Evolutionary conservation across 1,284 basidiomycete species (phyloP), one percentile per base, ranked within the genome.

Genomic region (Testicularia cyperi): DNA sequence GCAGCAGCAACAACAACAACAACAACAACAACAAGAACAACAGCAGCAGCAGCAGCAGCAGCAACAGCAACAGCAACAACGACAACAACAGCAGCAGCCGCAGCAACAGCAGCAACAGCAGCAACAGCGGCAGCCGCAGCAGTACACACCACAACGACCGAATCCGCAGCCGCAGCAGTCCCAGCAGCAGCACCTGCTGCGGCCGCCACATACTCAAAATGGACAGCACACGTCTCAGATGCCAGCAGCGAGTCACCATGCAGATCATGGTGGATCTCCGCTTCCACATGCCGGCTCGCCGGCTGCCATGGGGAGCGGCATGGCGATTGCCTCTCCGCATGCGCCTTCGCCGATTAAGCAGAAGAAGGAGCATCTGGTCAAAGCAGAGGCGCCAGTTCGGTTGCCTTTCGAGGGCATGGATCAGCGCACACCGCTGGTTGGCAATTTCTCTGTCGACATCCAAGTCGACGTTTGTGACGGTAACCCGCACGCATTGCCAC

Each of bases 401-500:
- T 19, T 44, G 18, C 34, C 41, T 6, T 48, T 44, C 14, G 53
- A 56, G 19, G 60, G 53, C 14, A 15, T 51, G 32, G 53, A 63
- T 20, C 9, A 49, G 12, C 47, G 60, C 19, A 29, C 27, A 16
- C 44, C 60, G 20, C 25, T 63, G 18, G 49, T 63, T 10, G 16
- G 26, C 5, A 47, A 39, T 26, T 63, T 63, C 38, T 38, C 38
- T 2, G 52, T 63, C 26, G 53, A 40, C 4, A 46, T 63, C 41
- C 44, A 63, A 14, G 47, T 56, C 10, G 60, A 63, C 29, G 27
- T 43, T 26, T 33, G 38, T 3, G 40, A 52, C 14, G 60, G 60
- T 2, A 38, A 41, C 25, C 32, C 42, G 9, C 19, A 45, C 2
- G 28, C 35, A 3, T 45, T 52, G 9, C 30, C 47, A 13, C 10